Evolutionary conservation across 2,329 filamentous ascomycete genomes (phyloP), one percentile per base, ranked within the genome.

Genomic region (Geosmithia morbida): DNA sequence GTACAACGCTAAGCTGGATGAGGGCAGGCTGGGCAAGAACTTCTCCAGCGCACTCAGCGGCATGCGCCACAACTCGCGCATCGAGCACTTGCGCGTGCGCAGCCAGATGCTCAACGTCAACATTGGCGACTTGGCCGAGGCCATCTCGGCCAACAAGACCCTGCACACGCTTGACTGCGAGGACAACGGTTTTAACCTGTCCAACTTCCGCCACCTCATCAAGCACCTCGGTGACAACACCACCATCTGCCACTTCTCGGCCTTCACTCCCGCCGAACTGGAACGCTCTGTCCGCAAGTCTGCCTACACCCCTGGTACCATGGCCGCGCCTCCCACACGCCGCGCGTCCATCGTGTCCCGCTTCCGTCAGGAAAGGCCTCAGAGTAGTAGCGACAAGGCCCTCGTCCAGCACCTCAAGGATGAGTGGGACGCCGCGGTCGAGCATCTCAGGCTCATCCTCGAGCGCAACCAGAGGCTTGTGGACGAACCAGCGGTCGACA

Each of bases 61-160:
- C 19, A 62, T 75, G 30, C 64, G 63, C 29, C 58, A 59, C n/a
- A 71, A 72, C 49, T 63, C 54, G 7, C 59, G 61, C 16, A 61
- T 72, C 17, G 66, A 66, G 46, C 73, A 77, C 53, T 65, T 79
- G 3, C 67, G 74, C 1, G 65, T 79, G 44, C 70, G 73, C 51
- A 77, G 74, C 55, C 75, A 79, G 55, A 70, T 72, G 60, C 64
- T 75, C 7, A 70, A 72, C 51, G 63, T 70, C 51, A 75, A 76
- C 48, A 69, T 74, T 18, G 75, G 72, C 22, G 69, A 72, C 45
- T 55, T 77, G 41, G 73, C 72, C 41, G 66, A 66, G 41, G 70
- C 71, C 2, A 65, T 79, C 16, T 64, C 67, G 5, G 57, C 59
- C 29, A 77, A 77, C 55, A 62, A 60, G 49, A 67, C 66, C 0